A percentile compares a stretch with the other conserved stretches of the same genome.
Evolutionary conservation across 1,284 basidiomycete species (phyloP).

Genomic region (Naganishia liquefaciens): DNA sequence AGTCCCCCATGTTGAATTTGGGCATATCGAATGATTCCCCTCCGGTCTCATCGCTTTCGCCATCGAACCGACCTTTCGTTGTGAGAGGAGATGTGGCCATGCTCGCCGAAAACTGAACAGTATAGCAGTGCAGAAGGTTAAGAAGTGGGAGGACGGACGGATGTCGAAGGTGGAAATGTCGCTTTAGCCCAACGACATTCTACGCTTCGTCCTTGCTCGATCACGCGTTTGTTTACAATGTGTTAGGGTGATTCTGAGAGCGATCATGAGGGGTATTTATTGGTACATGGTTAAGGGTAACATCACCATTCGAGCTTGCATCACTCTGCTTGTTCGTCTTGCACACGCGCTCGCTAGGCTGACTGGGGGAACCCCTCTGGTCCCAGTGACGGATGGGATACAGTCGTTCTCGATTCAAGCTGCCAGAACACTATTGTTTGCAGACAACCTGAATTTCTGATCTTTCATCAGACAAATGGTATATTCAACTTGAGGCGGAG

Average conservation of each 20-base stretch:
- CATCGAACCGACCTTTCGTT: neutral
- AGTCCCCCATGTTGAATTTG: slow-evolving; percentile 17
- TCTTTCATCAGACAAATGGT: neutral
- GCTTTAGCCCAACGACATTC: slow-evolving; percentile 2
- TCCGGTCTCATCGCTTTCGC: neutral
- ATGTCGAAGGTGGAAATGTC: neutral
- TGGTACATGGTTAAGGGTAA: no score
- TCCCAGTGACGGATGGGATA: no score
- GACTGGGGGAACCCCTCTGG: no score
- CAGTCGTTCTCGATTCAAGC: no score
- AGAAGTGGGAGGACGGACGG: neutral
- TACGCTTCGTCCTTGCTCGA: neutral
- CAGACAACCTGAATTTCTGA: neutral
- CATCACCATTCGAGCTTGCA: no score
- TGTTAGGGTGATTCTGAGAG: no score
- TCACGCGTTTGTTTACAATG: slow-evolving; percentile 10
- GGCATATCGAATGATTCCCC: slow-evolving; percentile 25
- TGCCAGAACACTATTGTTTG: no score
- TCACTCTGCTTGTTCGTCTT: no score
- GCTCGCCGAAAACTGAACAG: neutral
- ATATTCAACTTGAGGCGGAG: neutral
- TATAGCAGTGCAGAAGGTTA: no score
- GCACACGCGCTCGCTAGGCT: no score
- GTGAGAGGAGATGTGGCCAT: neutral
- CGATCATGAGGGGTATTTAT: no score